phyloP scores from a whole-genome alignment of 305 asterid species.

The Solanum hybrid region DNA sequence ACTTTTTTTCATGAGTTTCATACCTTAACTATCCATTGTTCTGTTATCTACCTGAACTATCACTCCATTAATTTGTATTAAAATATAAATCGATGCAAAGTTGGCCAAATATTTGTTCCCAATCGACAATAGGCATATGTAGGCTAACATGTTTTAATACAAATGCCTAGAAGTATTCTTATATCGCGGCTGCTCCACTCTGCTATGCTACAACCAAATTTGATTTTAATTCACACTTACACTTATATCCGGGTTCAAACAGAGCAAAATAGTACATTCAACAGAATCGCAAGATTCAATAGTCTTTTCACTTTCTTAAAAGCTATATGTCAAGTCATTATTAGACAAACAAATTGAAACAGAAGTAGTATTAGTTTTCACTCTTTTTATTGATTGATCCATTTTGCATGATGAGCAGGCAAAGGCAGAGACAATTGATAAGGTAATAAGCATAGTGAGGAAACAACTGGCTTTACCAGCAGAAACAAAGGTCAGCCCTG shows the following conservation, averaged over 20 bases:
- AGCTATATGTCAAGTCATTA: neutral
- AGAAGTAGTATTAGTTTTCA: neutral
- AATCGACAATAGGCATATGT: neutral
- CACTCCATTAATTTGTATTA: neutral
- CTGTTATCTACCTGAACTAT: neutral
- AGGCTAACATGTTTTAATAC: neutral
- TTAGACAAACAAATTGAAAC: neutral
- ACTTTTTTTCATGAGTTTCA: neutral
- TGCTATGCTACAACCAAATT: neutral
- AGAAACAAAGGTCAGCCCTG: constrained; percentile 34
- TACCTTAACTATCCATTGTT: neutral
- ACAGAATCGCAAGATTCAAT: rapidly evolving
- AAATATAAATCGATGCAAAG: rapidly evolving
- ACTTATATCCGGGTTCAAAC: neutral
- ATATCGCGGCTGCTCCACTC: neutral
- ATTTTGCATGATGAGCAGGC: constrained; percentile 22
- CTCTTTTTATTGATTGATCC: neutral
- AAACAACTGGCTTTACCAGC: constrained; percentile 44
- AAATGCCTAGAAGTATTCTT: neutral
- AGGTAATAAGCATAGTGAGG: constrained; percentile 47
- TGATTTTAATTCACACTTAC: neutral
- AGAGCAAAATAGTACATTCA: neutral
- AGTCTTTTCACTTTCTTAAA: rapidly evolving
- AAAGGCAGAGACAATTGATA: constrained; percentile 47
- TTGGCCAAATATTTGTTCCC: neutral